Base-by-base conservation (phyloP, 2,329 filamentous ascomycete species). In the Huntiella omanensis region DNA sequence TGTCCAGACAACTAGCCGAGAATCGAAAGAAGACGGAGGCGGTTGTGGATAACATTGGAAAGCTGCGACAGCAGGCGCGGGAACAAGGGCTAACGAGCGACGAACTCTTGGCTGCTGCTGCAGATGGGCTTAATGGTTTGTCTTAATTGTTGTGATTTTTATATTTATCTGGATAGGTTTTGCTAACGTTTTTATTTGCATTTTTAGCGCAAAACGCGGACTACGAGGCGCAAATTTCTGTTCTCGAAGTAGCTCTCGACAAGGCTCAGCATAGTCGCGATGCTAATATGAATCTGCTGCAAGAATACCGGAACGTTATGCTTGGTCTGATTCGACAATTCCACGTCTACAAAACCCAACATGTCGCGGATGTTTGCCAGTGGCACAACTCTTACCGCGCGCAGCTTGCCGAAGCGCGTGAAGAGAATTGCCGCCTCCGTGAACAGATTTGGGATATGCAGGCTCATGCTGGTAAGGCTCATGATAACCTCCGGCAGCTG, bases 401-500 rank as follows among this genome's bases (percentile, higher is more conserved):
- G 19, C 76, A 80, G 60, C 68, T 80, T 34, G 73, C 74, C 53
- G 73, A 77, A 55, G 73, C 75, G 40, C 73, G 76, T 4, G 71
- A 71, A 52, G 75, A 79, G 61, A 80, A 80, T 55, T 66, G 66
- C 50, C 66, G 68, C 2, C 65, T 80, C 44, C 71, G 75, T 45
- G 72, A 77, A 54, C 73, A 79, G 58, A 76, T 80, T 54, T 76
- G 73, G 67, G 72, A 77, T 53, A 77, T 78, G 72, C 72, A 77
- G 55, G 66, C 68, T 36, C 70, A 73, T 53, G 75, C 76, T 17
- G 65, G 65, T 40, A 63, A 61, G 10, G 75, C 74, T 16, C 78
- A 77, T 55, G 69, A 71, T 49, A 58, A 64, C 50, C 60, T 80
- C 47, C 71, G 75, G 35, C 60, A 66, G 34, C 77, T 78, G 53